Evolutionary conservation across 805 yeast species (phyloP).

Genomic region (Zygoascus flipseniorum): DNA sequence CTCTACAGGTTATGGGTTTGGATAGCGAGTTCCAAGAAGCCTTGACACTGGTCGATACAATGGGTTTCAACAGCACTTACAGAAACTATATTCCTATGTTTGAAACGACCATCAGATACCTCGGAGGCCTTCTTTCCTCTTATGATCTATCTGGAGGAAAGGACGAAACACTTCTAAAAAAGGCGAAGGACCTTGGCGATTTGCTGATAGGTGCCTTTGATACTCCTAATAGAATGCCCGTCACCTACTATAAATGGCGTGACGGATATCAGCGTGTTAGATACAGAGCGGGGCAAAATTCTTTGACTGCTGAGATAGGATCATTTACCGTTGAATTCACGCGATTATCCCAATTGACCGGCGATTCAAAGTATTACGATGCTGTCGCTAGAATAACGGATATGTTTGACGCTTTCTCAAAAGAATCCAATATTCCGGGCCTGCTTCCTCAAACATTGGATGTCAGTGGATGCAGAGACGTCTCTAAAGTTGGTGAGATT

Average conservation of each 20-base stretch:
- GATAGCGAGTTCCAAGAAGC: conserved; percentile 34
- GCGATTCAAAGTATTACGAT: conserved; percentile 40
- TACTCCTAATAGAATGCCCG: conserved; percentile 50
- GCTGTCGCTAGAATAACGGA: conserved; percentile 40
- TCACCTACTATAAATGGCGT: conserved; percentile 38
- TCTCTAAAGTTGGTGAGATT: neutral
- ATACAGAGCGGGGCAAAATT: conserved; percentile 23
- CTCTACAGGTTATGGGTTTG: conserved; percentile 40
- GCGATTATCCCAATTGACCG: conserved; percentile 43
- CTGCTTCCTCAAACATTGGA: conserved; percentile 40
- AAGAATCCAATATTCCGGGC: conserved; percentile 31
- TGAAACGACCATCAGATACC: conserved; percentile 43
- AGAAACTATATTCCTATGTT: conserved; percentile 39
- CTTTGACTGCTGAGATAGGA: conserved; percentile 40
- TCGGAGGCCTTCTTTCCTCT: conserved; percentile 47
- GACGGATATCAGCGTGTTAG: conserved; percentile 12
- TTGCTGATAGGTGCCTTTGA: conserved; percentile 47
- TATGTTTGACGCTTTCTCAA: conserved; percentile 29
- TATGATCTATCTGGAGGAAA: conserved; percentile 38
- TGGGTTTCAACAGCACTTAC: conserved; percentile 34
- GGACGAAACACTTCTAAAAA: conserved; percentile 28
- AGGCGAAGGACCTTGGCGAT: conserved; percentile 41
- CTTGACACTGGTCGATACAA: conserved; percentile 27
- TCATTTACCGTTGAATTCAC: conserved; percentile 46
- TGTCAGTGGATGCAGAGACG: conserved; percentile 40